These are phyloP conservation scores for Cordyceps tenuipes DNA, from an alignment of 2,329 filamentous ascomycete species.

Conservation along the genomic window DNA sequence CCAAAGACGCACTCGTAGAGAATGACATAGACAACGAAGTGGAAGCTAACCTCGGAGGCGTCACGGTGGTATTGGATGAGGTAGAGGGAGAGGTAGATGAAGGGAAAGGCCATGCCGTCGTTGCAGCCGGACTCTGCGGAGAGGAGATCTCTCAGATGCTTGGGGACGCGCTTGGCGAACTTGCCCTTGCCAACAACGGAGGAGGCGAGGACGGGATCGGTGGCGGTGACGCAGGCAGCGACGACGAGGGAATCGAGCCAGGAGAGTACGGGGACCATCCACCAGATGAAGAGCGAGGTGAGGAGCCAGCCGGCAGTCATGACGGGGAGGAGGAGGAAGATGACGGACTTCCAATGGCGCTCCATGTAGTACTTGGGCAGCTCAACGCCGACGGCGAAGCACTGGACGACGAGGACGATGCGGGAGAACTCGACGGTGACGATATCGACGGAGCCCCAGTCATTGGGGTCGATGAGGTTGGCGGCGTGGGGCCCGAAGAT, in stretches of 20 bases:
- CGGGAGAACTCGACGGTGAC: slow-evolving; percentile 85
- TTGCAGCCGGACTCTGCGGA: slow-evolving; percentile 98
- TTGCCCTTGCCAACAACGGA: slow-evolving; percentile 98
- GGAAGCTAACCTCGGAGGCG: slow-evolving; percentile 60
- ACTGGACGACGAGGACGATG: slow-evolving; percentile 84
- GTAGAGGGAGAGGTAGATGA: slow-evolving; percentile 88
- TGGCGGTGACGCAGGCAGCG: slow-evolving; percentile 92
- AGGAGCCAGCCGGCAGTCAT: slow-evolving; percentile 96
- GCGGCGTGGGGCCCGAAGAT: slow-evolving; percentile 83
- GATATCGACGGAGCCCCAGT: slow-evolving; percentile 78
- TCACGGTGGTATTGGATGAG: slow-evolving; percentile 72
- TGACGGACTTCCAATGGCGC: slow-evolving; percentile 88
- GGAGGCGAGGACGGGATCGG: slow-evolving; percentile 91
- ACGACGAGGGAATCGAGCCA: slow-evolving; percentile 87
- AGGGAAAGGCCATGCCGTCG: slow-evolving; percentile 98
- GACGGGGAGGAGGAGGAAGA: slow-evolving; percentile 80
- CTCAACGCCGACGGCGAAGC: slow-evolving; percentile 86
- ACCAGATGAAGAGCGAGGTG: slow-evolving; percentile 91
- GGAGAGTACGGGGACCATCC: slow-evolving; percentile 66
- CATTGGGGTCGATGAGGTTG: slow-evolving; percentile 64
- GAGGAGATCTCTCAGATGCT: slow-evolving; percentile 89
- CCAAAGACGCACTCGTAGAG: slow-evolving; percentile 96
- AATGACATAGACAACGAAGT: slow-evolving; percentile 86
- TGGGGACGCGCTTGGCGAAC: slow-evolving; percentile 93
- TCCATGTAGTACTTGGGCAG: slow-evolving; percentile 96